These are phyloP conservation scores for Aspergillus steynii DNA, from an alignment of 495 filamentous ascomycete genomes.

Conservation along the genomic window DNA sequence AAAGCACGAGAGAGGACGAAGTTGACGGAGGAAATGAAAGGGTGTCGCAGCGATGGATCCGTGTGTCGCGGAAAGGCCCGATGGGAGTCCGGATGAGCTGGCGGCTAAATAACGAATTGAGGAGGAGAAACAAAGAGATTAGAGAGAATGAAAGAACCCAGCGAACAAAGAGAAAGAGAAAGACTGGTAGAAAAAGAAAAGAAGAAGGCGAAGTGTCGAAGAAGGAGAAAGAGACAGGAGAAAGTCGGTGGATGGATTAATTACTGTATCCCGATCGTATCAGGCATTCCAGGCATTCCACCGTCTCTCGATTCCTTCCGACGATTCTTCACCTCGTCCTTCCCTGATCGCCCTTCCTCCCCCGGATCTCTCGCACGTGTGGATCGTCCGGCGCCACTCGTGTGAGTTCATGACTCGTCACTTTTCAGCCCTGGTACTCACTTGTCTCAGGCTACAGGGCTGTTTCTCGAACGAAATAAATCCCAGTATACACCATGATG, in stretches of 20 bases:
- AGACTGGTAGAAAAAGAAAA: no score
- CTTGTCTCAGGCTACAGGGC: no score
- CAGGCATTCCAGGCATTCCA: neutral
- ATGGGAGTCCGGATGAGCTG: neutral
- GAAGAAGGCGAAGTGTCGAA: no score
- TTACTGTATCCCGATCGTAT: neutral
- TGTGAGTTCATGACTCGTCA: neutral
- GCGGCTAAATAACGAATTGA: neutral
- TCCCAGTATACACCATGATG: no score
- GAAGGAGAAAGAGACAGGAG: neutral
- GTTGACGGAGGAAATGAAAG: conserved; percentile 15
- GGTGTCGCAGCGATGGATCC: conserved; percentile 10
- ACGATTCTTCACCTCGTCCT: neutral
- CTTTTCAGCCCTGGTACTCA: neutral
- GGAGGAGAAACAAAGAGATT: neutral
- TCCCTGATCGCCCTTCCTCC: neutral
- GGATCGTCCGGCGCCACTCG: neutral
- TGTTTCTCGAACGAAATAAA: neutral
- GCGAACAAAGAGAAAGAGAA: neutral
- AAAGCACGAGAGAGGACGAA: conserved; percentile 2
- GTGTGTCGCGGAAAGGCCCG: conserved; percentile 10
- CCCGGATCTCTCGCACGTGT: neutral
- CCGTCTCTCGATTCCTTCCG: neutral
- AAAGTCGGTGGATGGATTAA: neutral
- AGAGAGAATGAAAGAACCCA: neutral